phyloP scores from a whole-genome alignment of 163 green algal species.

The Prototheca stagnorum region DNA sequence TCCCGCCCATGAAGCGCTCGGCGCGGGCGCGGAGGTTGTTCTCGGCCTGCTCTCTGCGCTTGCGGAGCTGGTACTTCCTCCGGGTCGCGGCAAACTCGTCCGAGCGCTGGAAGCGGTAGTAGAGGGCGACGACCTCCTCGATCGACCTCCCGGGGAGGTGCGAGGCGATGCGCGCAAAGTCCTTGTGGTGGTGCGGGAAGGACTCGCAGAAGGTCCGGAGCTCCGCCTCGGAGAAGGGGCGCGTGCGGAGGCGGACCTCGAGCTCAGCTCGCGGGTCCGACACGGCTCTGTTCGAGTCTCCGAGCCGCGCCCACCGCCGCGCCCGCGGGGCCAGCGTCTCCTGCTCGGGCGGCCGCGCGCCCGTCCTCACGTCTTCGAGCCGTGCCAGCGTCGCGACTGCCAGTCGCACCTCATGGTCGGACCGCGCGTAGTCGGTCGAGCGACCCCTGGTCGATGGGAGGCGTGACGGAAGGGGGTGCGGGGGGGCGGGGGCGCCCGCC shows the following conservation, averaged over 20 bases:
- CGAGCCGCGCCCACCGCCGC: slow-evolving; percentile 9
- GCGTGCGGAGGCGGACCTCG: neutral
- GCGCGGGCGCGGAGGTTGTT: slow-evolving; percentile 4
- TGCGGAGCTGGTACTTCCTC: slow-evolving; percentile 69
- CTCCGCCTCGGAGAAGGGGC: slow-evolving; percentile 51
- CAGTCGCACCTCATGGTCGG: slow-evolving; percentile 20
- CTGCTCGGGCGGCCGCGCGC: slow-evolving; percentile 7
- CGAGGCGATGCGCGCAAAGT: slow-evolving; percentile 55
- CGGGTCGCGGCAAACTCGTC: slow-evolving; percentile 65
- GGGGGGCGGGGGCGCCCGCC: neutral
- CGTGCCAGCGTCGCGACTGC: slow-evolving; percentile 17
- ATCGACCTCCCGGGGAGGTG: slow-evolving; percentile 46
- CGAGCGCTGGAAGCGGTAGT: slow-evolving; percentile 69
- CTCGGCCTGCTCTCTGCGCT: slow-evolving; percentile 44
- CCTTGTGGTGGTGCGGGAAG: slow-evolving; percentile 52
- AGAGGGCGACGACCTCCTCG: slow-evolving; percentile 64
- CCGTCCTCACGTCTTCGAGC: slow-evolving; percentile 14
- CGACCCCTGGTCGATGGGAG: neutral
- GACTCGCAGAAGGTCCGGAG: slow-evolving; percentile 57
- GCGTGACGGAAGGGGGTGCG: neutral
- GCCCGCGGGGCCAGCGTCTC: slow-evolving; percentile 1
- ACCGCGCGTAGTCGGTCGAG: slow-evolving; percentile 13
- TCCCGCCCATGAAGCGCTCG: slow-evolving; percentile 11
- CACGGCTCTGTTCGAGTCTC: slow-evolving; percentile 3
- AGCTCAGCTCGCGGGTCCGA: slow-evolving; percentile 6